Evolutionary conservation across 768 basidiomycete genomes (phyloP), one percentile per base, ranked within the genome.

Genomic region (Austroboletus festivus): DNA sequence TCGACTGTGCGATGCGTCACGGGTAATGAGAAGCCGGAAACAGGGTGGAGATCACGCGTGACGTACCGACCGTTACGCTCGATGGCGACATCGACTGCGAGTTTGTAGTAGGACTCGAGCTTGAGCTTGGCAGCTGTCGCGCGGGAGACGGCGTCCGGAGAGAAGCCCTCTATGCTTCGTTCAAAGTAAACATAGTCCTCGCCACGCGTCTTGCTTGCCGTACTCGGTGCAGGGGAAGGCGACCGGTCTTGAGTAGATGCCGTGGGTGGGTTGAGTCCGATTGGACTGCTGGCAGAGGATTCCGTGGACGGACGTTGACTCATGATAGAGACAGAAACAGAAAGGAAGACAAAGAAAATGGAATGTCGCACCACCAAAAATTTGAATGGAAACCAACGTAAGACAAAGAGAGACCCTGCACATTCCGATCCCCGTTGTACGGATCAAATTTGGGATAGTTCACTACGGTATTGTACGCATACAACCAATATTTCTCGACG

Each of bases 31-130:
- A 48, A n/a, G 9, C 38, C 23, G 8, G 19, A 45, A 39, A 24
- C 22, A 18, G 24, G 31, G 11, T 22, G 44, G 24, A 30, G 3
- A 38, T 42, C 38, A 53, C 38, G 38, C 5, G 28, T 30, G 48
- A 61, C 65, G 45, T 60, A 95, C 94, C 95, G 82, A 43, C 87
- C 86, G 69, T 97, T 97, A 50, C 95, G 77, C 66, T 93, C 93
- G 54, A 99, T 95, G 41, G 95, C 95, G 53, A 91, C 81, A 66
- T 98, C 93, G 28, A 99, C 95, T 5, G 94, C 93, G 49, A 97
- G 88, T 70, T 97, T 97, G 78, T 99, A 99, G 74, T 86, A 97
- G 39, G 94, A 89, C 70, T 95, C 94, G 47, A 99, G 84, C 70
- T 96, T 96, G 68, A 97, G 82, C 67, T 96, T 96, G 18, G 94